Evolutionary conservation across 495 filamentous ascomycete species (phyloP).

Genomic region (Penicillium subrubescens): DNA sequence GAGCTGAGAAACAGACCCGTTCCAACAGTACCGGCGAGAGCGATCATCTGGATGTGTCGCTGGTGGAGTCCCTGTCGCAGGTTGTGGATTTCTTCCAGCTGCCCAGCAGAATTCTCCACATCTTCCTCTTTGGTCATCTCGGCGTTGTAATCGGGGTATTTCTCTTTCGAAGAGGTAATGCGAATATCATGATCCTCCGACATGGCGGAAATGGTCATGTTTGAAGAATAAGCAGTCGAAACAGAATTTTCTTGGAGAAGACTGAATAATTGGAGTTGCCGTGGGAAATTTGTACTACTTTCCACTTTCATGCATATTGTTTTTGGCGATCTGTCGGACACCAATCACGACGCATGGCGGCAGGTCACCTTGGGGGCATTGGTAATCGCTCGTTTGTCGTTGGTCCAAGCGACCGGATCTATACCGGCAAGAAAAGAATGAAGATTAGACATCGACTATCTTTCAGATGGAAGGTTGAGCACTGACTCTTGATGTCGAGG

Average conservation of each 20-base stretch:
- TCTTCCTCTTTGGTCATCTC: constrained; percentile 11
- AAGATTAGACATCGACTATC: not conserved
- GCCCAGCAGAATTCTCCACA: constrained; percentile 14
- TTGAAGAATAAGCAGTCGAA: not conserved
- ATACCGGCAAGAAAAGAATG: constrained; percentile 1
- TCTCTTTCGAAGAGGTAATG: constrained; percentile 1
- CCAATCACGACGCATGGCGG: constrained; percentile 2
- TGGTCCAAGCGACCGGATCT: constrained; percentile 6
- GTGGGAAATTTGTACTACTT: not conserved
- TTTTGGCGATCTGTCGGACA: not conserved
- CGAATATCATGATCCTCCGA: not conserved
- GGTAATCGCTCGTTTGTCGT: constrained; percentile 8
- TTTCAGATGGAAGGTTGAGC: not conserved
- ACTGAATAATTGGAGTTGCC: not conserved
- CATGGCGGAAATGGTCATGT: constrained; percentile 2
- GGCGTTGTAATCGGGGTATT: constrained; percentile 6
- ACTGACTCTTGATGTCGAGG: not conserved
- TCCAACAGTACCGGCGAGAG: constrained; percentile 46
- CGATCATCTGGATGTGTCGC: constrained; percentile 49
- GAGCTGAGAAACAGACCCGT: constrained; percentile 45
- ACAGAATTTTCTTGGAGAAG: not conserved
- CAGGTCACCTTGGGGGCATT: constrained; percentile 3
- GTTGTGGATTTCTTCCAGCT: constrained; percentile 12
- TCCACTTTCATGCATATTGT: not conserved
- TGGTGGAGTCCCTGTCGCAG: constrained; percentile 31